Percentiles rank a stretch among this genome's conserved stretches.
These are phyloP conservation scores for Alternaria metachromatica DNA, from an alignment of 2,329 filamentous ascomycete species.

Conservation along the genomic window DNA sequence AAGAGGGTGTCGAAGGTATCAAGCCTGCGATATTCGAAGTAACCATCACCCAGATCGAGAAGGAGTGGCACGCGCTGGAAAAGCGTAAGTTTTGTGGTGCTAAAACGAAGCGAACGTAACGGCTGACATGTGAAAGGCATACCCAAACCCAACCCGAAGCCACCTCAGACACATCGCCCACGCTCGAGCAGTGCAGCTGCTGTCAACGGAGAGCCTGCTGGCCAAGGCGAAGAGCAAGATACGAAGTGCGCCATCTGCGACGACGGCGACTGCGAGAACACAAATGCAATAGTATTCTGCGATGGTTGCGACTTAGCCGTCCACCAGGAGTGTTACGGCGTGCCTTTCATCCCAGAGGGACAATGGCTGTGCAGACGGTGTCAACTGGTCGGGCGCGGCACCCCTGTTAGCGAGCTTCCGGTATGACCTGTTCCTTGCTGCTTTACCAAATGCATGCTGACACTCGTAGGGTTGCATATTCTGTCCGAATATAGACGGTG, in stretches of 20 bases:
- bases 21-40: slow-evolving; percentile 96
- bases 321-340: slow-evolving; percentile 98
- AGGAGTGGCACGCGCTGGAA: slow-evolving; percentile 96
- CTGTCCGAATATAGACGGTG: slow-evolving; percentile 95
- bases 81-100: slow-evolving; percentile 63
- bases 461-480: slow-evolving; percentile 74
- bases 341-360: slow-evolving; percentile 97
- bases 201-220: slow-evolving; percentile 89
- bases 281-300: slow-evolving; percentile 98
- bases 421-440: slow-evolving; percentile 24
- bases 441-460: slow-evolving; percentile 23
- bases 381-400: slow-evolving; percentile 89
- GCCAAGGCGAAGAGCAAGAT: slow-evolving; percentile 87
- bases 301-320: slow-evolving; percentile 97
- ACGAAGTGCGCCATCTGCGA: slow-evolving; percentile 98
- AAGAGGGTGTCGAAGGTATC: slow-evolving; percentile 78
- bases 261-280: slow-evolving; percentile 99
- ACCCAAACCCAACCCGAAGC: slow-evolving; percentile 95
- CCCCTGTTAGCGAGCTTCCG: slow-evolving; percentile 68
- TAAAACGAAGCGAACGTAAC: not conserved
- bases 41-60: slow-evolving; percentile 98
- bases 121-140: slow-evolving; percentile 59
- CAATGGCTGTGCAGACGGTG: slow-evolving; percentile 98
- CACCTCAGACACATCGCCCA: slow-evolving; percentile 90
- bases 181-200: slow-evolving; percentile 93